Evolutionary conservation across 139 green algal genomes (phyloP).

Genomic region (Ettlia oleoabundans): DNA sequence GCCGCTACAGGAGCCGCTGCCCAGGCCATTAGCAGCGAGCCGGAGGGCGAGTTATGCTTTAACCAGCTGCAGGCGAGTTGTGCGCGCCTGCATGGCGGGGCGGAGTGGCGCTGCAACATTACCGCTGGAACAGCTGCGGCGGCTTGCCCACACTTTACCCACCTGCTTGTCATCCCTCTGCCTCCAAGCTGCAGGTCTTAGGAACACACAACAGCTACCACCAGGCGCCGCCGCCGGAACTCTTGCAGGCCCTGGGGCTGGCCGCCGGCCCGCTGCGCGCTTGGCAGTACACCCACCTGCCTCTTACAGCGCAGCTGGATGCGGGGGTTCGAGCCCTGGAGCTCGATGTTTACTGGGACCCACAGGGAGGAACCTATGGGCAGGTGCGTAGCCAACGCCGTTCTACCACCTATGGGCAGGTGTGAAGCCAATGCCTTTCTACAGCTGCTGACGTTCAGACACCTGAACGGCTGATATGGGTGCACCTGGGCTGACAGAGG

Average conservation of each 20-base stretch:
- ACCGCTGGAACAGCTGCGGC: not conserved
- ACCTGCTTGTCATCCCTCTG: not conserved
- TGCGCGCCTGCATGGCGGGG: too few species aligned
- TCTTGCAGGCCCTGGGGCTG: not conserved
- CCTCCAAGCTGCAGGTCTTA: slow-evolving; percentile 43
- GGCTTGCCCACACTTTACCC: not conserved
- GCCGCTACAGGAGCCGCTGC: too few species aligned
- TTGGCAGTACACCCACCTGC: slow-evolving; percentile 40
- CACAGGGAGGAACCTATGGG: slow-evolving; percentile 38
- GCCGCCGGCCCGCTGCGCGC: not conserved
- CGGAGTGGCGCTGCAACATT: not conserved
- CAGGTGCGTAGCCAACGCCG: not conserved
- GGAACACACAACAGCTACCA: slow-evolving; percentile 55
- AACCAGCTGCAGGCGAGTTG: slow-evolving; percentile 13
- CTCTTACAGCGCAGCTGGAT: slow-evolving; percentile 23
- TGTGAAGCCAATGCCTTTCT: too few species aligned
- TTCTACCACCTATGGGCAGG: too few species aligned
- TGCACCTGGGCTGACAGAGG: too few species aligned
- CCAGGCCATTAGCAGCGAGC: too few species aligned
- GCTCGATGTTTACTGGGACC: slow-evolving; percentile 48
- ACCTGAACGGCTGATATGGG: too few species aligned
- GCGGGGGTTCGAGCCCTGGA: slow-evolving; percentile 38
- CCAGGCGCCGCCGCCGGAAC: slow-evolving; percentile 18
- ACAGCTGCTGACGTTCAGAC: too few species aligned
- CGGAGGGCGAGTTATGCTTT: slow-evolving; percentile 10